Percentiles rank a stretch among this genome's conserved stretches.
Conservation (phyloP, 257 asterid species). For the Avicennia marina region DNA sequence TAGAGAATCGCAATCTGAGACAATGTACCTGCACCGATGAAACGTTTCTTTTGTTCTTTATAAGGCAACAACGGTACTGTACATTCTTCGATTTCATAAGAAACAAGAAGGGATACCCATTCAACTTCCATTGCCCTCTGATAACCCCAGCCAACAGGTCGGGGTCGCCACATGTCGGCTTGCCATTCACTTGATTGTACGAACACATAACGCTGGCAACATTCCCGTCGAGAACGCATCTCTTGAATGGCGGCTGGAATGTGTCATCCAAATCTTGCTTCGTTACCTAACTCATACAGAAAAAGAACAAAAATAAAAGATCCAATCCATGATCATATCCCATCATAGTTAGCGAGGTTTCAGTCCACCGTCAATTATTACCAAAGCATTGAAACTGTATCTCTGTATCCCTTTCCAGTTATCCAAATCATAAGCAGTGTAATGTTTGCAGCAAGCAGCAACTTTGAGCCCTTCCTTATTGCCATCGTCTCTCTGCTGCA, state of each 20-base stretch:
- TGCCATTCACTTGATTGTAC: conserved; percentile 85
- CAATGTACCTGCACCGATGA: conserved; percentile 63
- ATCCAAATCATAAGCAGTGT: conserved; percentile 77
- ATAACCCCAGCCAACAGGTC: conserved; percentile 64
- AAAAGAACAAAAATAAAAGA: background rate
- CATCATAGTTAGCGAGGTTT: background rate
- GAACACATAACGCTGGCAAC: conserved; percentile 99
- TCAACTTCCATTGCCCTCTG: conserved; percentile 86
- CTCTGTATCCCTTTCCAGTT: conserved; percentile 66
- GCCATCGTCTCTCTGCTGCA: conserved; percentile 70
- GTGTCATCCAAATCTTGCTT: conserved; percentile 93
- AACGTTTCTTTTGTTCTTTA: background rate
- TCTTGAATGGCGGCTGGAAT: conserved; percentile 87
- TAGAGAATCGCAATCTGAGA: conserved; percentile 86
- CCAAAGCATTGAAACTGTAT: conserved; percentile 70
- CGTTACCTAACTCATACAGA: conserved; percentile 48
- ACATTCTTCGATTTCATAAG: background rate
- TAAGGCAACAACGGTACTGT: no score
- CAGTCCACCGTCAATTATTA: background rate
- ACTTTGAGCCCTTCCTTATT: conserved; percentile 56
- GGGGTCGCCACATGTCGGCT: conserved; percentile 83
- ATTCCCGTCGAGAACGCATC: conserved; percentile 88
- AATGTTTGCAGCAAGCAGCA: conserved; percentile 72
- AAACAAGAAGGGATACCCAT: conserved; percentile 36
- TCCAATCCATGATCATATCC: background rate